phyloP scores from a whole-genome alignment of 1,284 basidiomycete species.

The Bjerkandera adusta region DNA sequence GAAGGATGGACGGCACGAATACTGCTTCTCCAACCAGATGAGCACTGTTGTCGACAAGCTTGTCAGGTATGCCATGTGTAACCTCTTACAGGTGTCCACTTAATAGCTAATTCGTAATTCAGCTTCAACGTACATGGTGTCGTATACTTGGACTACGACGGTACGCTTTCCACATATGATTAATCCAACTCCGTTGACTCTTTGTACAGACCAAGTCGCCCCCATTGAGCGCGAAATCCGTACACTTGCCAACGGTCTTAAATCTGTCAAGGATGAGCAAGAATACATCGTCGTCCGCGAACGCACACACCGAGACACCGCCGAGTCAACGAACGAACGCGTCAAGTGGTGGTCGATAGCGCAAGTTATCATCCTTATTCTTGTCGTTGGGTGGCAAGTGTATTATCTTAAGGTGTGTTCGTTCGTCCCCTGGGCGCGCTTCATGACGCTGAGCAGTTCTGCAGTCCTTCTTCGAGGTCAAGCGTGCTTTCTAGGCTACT shows the following conservation, averaged over 20 bases:
- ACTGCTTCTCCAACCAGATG: slow-evolving; percentile 99
- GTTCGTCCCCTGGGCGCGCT: slow-evolving; percentile 2
- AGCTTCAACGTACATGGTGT: slow-evolving; percentile 99
- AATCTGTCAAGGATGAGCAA: slow-evolving; percentile 97
- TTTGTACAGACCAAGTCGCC: slow-evolving; percentile 66
- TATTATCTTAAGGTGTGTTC: slow-evolving; percentile 90
- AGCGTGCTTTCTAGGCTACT: slow-evolving; percentile 74
- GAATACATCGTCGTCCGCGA: slow-evolving; percentile 98
- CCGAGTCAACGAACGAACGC: slow-evolving; percentile 91
- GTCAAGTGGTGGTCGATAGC: slow-evolving; percentile 99
- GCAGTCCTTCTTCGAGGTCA: slow-evolving; percentile 91
- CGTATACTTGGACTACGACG: slow-evolving; percentile 88
- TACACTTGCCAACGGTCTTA: slow-evolving; percentile 79
- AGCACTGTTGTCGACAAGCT: slow-evolving; percentile 93
- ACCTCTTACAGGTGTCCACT: background rate
- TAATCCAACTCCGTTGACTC: slow-evolving; percentile 7
- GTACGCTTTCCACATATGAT: slow-evolving; percentile 38
- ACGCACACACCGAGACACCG: slow-evolving; percentile 90
- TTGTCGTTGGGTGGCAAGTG: slow-evolving; percentile 94
- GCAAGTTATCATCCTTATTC: slow-evolving; percentile 85
- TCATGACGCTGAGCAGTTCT: slow-evolving; percentile 9
- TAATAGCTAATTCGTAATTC: too few species aligned
- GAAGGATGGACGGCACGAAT: slow-evolving; percentile 86
- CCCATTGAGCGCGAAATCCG: slow-evolving; percentile 97
- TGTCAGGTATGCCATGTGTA: slow-evolving; percentile 79